Evolutionary conservation across 352 stramenopile genomes (phyloP).

Genomic region (Thraustochytrium striatum): DNA sequence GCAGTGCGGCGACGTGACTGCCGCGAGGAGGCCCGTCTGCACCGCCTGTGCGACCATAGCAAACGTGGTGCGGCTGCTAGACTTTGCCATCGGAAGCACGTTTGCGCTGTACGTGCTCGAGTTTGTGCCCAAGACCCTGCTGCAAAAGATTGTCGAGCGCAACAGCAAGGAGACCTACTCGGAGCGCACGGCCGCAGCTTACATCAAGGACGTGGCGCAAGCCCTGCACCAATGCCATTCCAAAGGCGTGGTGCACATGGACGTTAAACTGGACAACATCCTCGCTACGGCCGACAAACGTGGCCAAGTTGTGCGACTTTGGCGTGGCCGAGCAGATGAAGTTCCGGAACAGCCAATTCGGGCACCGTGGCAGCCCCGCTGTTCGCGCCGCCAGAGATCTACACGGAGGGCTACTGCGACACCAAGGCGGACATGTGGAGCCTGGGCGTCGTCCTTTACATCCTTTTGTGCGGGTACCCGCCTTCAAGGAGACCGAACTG

Average conservation of each 20-base stretch:
- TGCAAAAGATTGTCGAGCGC: constrained; percentile 30
- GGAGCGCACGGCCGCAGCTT: constrained; percentile 80
- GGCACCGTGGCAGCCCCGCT: constrained; percentile 63
- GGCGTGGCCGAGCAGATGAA: constrained; percentile 84
- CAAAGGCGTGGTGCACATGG: constrained; percentile 70
- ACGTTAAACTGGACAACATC: constrained; percentile 94
- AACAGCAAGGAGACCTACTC: constrained; percentile 82
- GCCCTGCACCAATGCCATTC: constrained; percentile 18
- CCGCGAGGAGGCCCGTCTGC: constrained; percentile 32
- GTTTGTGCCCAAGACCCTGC: constrained; percentile 24
- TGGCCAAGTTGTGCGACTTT: constrained; percentile 88
- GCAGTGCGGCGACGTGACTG: constrained; percentile 23
- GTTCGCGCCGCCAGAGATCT: constrained; percentile 68
- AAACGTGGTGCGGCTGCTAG: constrained; percentile 32
- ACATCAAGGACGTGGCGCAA: constrained; percentile 59
- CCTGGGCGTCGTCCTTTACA: constrained; percentile 77
- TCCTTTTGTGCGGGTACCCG: constrained; percentile 81
- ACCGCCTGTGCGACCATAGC: constrained; percentile 22
- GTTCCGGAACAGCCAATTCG: constrained; percentile 75
- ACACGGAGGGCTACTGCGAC: constrained; percentile 65
- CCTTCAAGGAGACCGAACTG: constrained; percentile 56
- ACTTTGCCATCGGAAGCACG: constrained; percentile 28
- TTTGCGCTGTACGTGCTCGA: constrained; percentile 45
- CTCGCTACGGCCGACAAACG: constrained; percentile 64
- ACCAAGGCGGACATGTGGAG: constrained; percentile 75